A percentile compares a stretch with the other conserved stretches of the same genome.
Evolutionary conservation across 2,329 filamentous ascomycete species (phyloP).

Genomic region (Penicillium sp.): DNA sequence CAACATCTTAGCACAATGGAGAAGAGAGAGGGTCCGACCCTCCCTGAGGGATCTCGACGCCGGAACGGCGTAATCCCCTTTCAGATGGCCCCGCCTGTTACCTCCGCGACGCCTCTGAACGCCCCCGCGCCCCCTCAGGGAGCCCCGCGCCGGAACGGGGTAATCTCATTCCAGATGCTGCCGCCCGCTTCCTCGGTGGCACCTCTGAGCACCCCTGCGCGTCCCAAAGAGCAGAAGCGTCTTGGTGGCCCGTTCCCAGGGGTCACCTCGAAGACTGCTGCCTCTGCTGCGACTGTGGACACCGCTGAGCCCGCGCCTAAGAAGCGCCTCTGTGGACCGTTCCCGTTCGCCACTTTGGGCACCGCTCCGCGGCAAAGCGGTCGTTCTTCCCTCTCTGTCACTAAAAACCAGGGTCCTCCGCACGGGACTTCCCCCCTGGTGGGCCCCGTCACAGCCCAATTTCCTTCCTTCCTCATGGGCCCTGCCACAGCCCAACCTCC

Average conservation of each 20-base stretch:
- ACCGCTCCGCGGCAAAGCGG: background rate
- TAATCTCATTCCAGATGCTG: too few relatives aligned
- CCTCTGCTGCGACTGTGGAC: background rate
- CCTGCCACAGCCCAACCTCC: conserved; percentile 6
- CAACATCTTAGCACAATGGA: background rate
- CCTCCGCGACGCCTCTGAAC: background rate
- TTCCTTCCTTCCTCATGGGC: too few relatives aligned
- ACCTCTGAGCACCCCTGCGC: too few relatives aligned
- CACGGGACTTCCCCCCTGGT: conserved; percentile 3
- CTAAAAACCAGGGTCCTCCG: conserved; percentile 1
- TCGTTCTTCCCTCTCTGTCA: background rate
- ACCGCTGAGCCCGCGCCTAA: too few relatives aligned
- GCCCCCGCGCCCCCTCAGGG: background rate
- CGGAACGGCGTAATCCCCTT: background rate
- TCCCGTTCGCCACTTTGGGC: background rate
- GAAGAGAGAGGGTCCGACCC: background rate
- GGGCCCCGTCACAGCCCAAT: conserved; percentile 6
- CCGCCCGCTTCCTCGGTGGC: too few relatives aligned
- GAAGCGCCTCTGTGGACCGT: too few relatives aligned
- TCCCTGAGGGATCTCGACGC: background rate
- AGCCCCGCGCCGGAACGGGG: background rate
- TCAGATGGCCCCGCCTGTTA: background rate
- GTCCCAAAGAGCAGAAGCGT: too few relatives aligned
- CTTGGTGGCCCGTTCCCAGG: too few relatives aligned
- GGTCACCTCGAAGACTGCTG: background rate